phyloP scores from a whole-genome alignment of 2,329 filamentous ascomycete species.

The Golovinomyces cichoracearum region DNA sequence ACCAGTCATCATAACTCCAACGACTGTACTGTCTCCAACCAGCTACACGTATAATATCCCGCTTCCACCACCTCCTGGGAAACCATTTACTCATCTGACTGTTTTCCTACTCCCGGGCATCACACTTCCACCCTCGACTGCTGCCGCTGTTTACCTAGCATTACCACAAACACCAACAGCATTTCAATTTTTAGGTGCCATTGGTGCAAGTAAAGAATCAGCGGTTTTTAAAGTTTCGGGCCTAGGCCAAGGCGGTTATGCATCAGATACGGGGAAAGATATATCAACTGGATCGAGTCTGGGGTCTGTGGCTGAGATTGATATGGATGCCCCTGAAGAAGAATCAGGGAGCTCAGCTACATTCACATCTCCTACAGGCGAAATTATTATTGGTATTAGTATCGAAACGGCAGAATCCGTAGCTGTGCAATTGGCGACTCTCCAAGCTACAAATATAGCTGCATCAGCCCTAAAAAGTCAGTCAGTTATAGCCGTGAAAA shows the following conservation, averaged over 20 bases:
- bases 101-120: conserved; percentile 65
- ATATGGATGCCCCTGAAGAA: conserved; percentile 10
- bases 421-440: conserved; percentile 36
- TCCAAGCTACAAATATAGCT: conserved; percentile 21
- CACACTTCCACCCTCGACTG: conserved; percentile 44
- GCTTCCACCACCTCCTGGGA: conserved; percentile 17
- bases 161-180: conserved; percentile 19
- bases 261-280: conserved; percentile 18
- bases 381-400: conserved; percentile 56
- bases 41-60: conserved; percentile 30
- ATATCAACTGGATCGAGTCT: background rate
- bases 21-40: conserved; percentile 25
- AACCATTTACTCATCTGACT: conserved; percentile 52
- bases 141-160: conserved; percentile 75
- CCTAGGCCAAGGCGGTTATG: background rate
- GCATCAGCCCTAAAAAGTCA: conserved; percentile 3
- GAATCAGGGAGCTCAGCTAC: background rate
- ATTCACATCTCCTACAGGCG: conserved; percentile 4
- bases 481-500: conserved; percentile 5
- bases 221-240: conserved; percentile 58
- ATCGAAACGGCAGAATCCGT: conserved; percentile 56
- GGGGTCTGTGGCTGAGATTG: conserved; percentile 6
- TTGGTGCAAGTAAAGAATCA: conserved; percentile 73
- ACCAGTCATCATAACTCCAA: conserved; percentile 28
- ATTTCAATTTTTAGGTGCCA: conserved; percentile 69